A percentile compares a stretch with the other conserved stretches of the same genome.
phyloP scores from a whole-genome alignment of 2,329 filamentous ascomycete genomes.

The Colletotrichum viniferum region DNA sequence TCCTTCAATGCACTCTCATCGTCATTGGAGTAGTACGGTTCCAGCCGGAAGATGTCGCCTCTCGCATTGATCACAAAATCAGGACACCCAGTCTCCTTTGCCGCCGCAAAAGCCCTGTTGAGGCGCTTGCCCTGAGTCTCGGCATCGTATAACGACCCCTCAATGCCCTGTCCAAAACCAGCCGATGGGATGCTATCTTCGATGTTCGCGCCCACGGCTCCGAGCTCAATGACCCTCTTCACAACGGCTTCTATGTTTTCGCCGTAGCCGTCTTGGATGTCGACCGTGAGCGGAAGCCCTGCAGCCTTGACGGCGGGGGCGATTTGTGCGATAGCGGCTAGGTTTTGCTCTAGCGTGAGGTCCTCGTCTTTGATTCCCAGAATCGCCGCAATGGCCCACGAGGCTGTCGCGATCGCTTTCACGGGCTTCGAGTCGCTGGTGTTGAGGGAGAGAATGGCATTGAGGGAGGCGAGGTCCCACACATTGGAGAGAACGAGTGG shows the following conservation, averaged over 20 bases:
- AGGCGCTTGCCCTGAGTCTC: conserved; percentile 55
- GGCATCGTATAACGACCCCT: conserved; percentile 36
- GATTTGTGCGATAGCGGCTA: conserved; percentile 50
- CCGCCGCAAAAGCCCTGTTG: conserved; percentile 42
- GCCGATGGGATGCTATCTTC: conserved; percentile 52
- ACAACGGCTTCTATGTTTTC: conserved; percentile 49
- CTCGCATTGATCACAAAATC: conserved; percentile 64
- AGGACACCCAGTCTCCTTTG: conserved; percentile 50
- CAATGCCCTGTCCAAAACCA: conserved; percentile 36
- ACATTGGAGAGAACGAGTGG: conserved; percentile 61
- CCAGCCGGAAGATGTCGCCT: conserved; percentile 54
- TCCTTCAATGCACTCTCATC: conserved; percentile 46
- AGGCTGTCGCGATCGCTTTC: conserved; percentile 53
- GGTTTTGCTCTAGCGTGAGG: conserved; percentile 55
- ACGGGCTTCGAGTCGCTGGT: conserved; percentile 34
- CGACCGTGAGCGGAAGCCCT: conserved; percentile 56
- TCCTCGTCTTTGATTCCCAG: conserved; percentile 50
- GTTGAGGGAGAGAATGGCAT: conserved; percentile 47
- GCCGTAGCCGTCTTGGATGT: conserved; percentile 66
- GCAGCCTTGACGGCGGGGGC: conserved; percentile 42
- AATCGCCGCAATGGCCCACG: conserved; percentile 53
- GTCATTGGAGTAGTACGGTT: conserved; percentile 28
- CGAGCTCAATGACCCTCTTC: conserved; percentile 47
- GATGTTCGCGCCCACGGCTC: conserved; percentile 63
- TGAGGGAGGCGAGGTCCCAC: conserved; percentile 57